Evolutionary conservation across 2,329 filamentous ascomycete species (phyloP), one percentile per base, ranked within the genome.

Genomic region (Alternaria solani): DNA sequence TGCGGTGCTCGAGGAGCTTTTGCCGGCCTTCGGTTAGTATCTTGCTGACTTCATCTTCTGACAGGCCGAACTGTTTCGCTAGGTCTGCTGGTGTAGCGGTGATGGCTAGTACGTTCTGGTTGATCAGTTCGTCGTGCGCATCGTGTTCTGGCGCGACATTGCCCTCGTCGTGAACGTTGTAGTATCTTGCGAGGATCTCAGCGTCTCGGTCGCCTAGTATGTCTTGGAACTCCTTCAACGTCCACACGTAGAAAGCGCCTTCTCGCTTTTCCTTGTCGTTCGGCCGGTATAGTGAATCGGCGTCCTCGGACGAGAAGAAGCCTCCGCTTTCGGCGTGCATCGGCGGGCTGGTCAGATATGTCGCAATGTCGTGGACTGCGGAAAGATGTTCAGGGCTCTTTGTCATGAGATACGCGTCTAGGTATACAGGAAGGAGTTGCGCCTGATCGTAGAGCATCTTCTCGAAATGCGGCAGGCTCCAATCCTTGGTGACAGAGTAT

Each of bases 381-480:
- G 91, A 89, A 12, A 93, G 85, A 59, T 97, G 88, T 69, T 96
- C 91, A 5, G 87, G 84, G 11, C 90, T 85, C 51, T 85, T 84
- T 0, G 86, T 88, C 26, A 89, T 80, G 14, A 92, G 84, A 84
- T 94, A 98, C 0, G 92, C 94, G 71, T 97, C 93, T 7, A 96
- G 84, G 70, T 95, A 98, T 7, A 95, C 84, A 25, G 89, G 86
- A 2, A 99, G 81, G 1, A 98, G 84, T 67, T 97, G 90, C 0
- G 92, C 90, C 72, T 99, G 96, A 74, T 98, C 95, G 55, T 93
- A 93, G 9, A 97, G 86, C 86, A 98, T 93, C 82, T 98, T 98
- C 81, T 99, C 95, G 70, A 98, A 99, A 76, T 97, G 94, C 11
- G 95, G 95, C 47, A 98, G 82, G 64, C 91, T 92, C 95, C 95